Evolutionary conservation across 1,139 yeast species (phyloP), one percentile per base, ranked within the genome.

Genomic region (Hyphopichia pseudoburtonii): DNA sequence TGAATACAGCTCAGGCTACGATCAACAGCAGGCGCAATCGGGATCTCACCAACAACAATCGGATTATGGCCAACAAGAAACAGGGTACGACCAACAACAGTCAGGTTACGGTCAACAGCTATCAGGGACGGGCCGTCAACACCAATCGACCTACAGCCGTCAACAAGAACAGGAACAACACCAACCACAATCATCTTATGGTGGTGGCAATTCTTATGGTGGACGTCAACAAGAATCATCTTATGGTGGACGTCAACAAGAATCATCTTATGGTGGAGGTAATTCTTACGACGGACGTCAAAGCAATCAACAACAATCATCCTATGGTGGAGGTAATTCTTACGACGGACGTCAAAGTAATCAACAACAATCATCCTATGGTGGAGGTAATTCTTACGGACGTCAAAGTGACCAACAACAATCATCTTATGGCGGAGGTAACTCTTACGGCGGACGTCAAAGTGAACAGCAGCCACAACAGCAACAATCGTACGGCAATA

Each of bases 381-480:
- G 28, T n/a, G 11, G 26, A 9, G 17, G 10, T 6, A 19, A 28
- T 16, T 16, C 21, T 16, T 5, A 14, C 16, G 17, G 28, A 12
- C 16, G 30, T 28, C 15, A 26, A 14, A 17, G 28, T 26, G n/a
- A 26, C 8, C 17, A 12, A 6, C 26, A 30, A 22, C 17, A 19
- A 19, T 12, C 11, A 12, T n/a, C 28, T 14, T 26, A 26, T 26
- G 28, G 28, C 5, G 11, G 26, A 9, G 17, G 10, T 6, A 19
- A 28, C 16, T 16, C 18, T 12, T 30, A 30, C 15, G 33, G 33
- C 11, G 28, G 28, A 5, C 21, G 12, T 3, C 33, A 30, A 30
- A 6, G 21, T 12, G 4, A 14, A 15, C 26, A 23, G n/a, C n/a
- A 11, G n/a, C 7, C 5, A 7, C 15, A 23, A 16, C 28, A 23